phyloP scores from a whole-genome alignment of 768 basidiomycete species.

The Phylloporus scabripes region DNA sequence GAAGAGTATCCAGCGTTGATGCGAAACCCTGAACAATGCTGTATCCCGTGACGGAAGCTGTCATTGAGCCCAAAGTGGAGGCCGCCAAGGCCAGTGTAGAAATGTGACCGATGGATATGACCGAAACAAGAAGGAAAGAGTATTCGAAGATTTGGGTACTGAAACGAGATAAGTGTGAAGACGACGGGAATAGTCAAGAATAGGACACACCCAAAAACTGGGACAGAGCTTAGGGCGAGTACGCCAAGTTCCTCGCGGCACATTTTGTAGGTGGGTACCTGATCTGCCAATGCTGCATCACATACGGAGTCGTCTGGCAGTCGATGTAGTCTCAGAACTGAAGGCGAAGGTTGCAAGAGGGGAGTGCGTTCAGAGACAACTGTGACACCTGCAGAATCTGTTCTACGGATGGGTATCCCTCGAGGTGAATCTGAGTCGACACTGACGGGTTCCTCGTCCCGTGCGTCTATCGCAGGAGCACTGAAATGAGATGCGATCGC shows the following conservation, averaged over 20 bases:
- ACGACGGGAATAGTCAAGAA: neutral
- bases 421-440: slow-evolving; percentile 11
- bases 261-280: slow-evolving; percentile 25
- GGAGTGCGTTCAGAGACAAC: slow-evolving; percentile 47
- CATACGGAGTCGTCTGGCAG: slow-evolving; percentile 28
- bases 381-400: neutral
- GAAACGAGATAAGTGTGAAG: neutral
- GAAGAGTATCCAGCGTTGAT: slow-evolving; percentile 86
- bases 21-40: slow-evolving; percentile 79
- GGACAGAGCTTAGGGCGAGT: slow-evolving; percentile 59
- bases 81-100: slow-evolving; percentile 88
- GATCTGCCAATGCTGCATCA: slow-evolving; percentile 11
- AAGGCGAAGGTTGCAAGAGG: slow-evolving; percentile 41
- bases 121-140: slow-evolving; percentile 76
- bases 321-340: slow-evolving; percentile 55
- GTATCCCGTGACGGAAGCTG: slow-evolving; percentile 48
- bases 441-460: slow-evolving; percentile 4
- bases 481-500: slow-evolving; percentile 53
- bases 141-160: slow-evolving; percentile 83
- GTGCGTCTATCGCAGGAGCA: slow-evolving; percentile 20
- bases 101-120: slow-evolving; percentile 85
- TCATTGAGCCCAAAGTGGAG: slow-evolving; percentile 69
- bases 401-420: slow-evolving; percentile 16
- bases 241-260: slow-evolving; percentile 57
- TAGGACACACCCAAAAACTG: slow-evolving; percentile 60